Conservation (phyloP, 805 yeast species). For the Clavispora carvajalis region DNA sequence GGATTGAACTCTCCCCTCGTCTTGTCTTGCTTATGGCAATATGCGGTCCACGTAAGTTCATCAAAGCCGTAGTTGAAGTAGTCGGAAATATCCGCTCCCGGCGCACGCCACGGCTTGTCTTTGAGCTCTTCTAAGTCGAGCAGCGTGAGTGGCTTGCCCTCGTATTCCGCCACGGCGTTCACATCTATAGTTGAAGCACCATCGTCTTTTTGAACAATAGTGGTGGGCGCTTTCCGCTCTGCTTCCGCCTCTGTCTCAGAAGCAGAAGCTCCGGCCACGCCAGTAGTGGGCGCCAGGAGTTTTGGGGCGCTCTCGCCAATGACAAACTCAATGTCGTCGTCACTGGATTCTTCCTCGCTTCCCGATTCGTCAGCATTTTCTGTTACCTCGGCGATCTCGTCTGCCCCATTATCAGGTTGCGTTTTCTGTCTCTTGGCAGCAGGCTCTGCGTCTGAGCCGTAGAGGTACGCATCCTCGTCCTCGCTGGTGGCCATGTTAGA, state of each 20-base stretch:
- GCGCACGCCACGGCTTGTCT: slow-evolving; percentile 97
- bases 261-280: slow-evolving; percentile 21
- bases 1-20: slow-evolving; percentile 77
- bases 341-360: slow-evolving; percentile 45
- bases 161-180: slow-evolving; percentile 65
- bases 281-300: slow-evolving; percentile 13
- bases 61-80: slow-evolving; percentile 96
- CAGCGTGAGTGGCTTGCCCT: slow-evolving; percentile 80
- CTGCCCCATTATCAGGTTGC: slow-evolving; percentile 2
- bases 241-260: slow-evolving; percentile 28
- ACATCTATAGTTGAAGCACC: slow-evolving; percentile 52
- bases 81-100: slow-evolving; percentile 92
- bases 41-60: slow-evolving; percentile 93
- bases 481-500: slow-evolving; percentile 29
- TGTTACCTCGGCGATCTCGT: slow-evolving; percentile 13
- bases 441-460: slow-evolving; percentile 44
- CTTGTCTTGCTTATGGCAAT: slow-evolving; percentile 82
- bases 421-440: slow-evolving; percentile 9
- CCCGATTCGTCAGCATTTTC: slow-evolving; percentile 39
- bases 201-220: slow-evolving; percentile 30
- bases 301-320: slow-evolving; percentile 40
- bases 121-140: slow-evolving; percentile 74
- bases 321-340: slow-evolving; percentile 78
- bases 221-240: slow-evolving; percentile 26
- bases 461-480: slow-evolving; percentile 66